phyloP scores from a whole-genome alignment of 371 early-diverging fungal species.

The Mortierella sp. region DNA sequence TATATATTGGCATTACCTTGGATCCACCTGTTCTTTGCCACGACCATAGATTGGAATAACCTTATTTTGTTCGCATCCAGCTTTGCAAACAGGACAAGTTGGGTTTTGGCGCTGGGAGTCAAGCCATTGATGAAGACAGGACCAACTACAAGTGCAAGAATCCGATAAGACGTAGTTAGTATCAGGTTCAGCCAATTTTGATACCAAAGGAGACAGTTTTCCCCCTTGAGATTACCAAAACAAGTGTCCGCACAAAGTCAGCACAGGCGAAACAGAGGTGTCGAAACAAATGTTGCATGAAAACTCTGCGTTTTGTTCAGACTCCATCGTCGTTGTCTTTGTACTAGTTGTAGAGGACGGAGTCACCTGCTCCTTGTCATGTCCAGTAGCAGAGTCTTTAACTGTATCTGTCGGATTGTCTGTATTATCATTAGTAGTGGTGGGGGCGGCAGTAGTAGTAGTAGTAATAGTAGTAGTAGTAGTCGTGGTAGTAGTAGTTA shows the following conservation, averaged over 20 bases:
- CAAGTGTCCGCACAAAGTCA: constrained; percentile 82
- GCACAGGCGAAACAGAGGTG: constrained; percentile 76
- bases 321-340: neutral
- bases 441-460: neutral
- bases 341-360: neutral
- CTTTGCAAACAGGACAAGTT: constrained; percentile 84
- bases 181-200: neutral
- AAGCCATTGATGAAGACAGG: constrained; percentile 81
- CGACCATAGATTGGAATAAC: constrained; percentile 87
- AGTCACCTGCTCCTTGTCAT: neutral
- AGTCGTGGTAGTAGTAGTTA: neutral
- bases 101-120: constrained; percentile 73
- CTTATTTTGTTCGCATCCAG: constrained; percentile 81
- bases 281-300: constrained; percentile 77
- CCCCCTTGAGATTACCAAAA: constrained; percentile 64
- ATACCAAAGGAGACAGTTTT: neutral
- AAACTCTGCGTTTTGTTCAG: constrained; percentile 58
- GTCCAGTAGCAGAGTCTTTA: neutral
- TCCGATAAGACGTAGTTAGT: neutral
- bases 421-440: neutral
- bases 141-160: constrained; percentile 62
- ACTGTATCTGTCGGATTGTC: neutral
- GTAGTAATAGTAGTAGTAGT: neutral
- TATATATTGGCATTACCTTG: constrained; percentile 60
- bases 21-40: constrained; percentile 79